Evolutionary conservation across 1,284 basidiomycete genomes (phyloP), one percentile per base, ranked within the genome.

Genomic region (Kwoniella shivajii): DNA sequence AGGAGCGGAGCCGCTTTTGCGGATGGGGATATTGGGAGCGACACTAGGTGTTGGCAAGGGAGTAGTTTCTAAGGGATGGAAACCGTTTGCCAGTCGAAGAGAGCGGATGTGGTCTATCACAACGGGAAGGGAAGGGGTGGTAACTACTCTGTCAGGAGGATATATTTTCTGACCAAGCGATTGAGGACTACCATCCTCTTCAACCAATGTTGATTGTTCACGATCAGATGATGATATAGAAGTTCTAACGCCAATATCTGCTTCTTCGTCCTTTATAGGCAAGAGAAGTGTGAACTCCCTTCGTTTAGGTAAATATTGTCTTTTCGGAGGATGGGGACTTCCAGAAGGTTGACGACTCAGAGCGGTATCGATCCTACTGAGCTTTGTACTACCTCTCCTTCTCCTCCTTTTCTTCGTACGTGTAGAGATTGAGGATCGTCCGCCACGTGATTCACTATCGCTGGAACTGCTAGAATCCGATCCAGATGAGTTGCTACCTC

Each of bases 251-350:
- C 57, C 57, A n/a, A 60, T 53, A 36, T 60, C 59, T 22, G 39
- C 51, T 22, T 57, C 59, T 27, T 47, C 31, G 3, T 47, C 29
- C 14, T 54, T 44, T 51, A 58, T 60, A 38, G 69, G 65, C 16
- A 76, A 31, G 74, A 60, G 78, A 68, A 64, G 80, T 78, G 82
- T 81, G 71, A 90, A 91, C 57, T 85, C 83, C 57, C 88, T 81
- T 41, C 59, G 54, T 1, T 67, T 57, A 0, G 73, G 72, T 7
- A 71, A 37, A 34, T 73, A 61, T 46, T 73, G 64, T n/a, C 75
- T 56, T 46, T 64, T 67, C 4, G 72, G 72, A 7, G 60, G 59
- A 6, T 73, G 69, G 0, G 64, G 54, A 6, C 58, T 48, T 22
- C 48, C 53, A 29, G 67, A 61, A 26, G 61, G 61, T 34, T 58